A percentile compares a stretch with the other conserved stretches of the same genome.
phyloP scores from a whole-genome alignment of 1,284 basidiomycete species.

The Austroboletus novae-zelandiae region DNA sequence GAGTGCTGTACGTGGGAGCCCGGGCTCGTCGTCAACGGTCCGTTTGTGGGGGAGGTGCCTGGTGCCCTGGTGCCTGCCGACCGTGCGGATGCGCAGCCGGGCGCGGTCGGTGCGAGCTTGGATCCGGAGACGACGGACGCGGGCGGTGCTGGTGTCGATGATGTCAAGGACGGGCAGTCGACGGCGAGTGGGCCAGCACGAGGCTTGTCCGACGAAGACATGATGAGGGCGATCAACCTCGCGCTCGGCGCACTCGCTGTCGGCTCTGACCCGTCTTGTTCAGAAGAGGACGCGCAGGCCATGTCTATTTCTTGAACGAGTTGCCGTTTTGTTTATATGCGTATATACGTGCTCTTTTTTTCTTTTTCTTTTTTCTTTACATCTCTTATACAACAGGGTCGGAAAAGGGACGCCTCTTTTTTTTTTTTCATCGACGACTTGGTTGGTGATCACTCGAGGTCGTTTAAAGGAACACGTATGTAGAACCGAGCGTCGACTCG shows the following conservation, averaged over 20 bases:
- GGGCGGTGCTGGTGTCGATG: background rate
- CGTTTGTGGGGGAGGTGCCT: background rate
- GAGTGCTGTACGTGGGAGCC: conserved; percentile 27
- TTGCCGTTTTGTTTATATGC: too few species aligned
- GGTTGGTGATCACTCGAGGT: too few species aligned
- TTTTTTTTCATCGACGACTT: too few species aligned
- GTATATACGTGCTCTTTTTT: too few species aligned
- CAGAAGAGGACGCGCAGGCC: background rate
- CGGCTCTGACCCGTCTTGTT: background rate
- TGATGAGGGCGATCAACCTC: conserved; percentile 21
- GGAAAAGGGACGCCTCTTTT: too few species aligned
- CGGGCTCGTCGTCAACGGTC: background rate
- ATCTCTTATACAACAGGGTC: too few species aligned
- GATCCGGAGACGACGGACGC: too few species aligned
- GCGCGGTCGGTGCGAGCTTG: background rate
- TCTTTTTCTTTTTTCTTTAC: too few species aligned
- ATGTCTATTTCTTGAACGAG: background rate
- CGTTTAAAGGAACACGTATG: too few species aligned
- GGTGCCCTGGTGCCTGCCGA: background rate
- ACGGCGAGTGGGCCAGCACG: background rate
- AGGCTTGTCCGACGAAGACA: conserved; percentile 17
- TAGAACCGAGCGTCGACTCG: too few species aligned
- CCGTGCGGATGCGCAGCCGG: background rate
- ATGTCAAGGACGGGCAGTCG: background rate
- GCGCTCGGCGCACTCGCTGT: conserved; percentile 20